A percentile compares a stretch with the other conserved stretches of the same genome.
Conservation (phyloP, 805 yeast genomes). For the Candida maesae region DNA sequence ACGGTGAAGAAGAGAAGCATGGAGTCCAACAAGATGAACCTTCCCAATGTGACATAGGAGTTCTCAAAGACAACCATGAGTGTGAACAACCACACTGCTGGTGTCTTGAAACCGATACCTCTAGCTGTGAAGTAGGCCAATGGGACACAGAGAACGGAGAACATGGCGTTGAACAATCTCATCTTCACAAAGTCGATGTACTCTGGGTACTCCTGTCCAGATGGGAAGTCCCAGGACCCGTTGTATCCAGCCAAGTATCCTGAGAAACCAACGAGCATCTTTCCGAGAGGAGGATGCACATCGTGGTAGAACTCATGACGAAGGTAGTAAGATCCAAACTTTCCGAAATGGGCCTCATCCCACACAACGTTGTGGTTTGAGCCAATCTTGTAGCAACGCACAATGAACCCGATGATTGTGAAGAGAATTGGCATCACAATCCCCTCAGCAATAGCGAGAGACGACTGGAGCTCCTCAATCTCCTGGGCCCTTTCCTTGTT, state of each 20-base stretch:
- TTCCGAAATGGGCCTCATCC: slow-evolving; percentile 98
- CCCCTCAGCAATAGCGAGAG: slow-evolving; percentile 21
- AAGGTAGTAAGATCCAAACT: slow-evolving; percentile 88
- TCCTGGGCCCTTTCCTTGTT: slow-evolving; percentile 19
- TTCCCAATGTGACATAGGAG: slow-evolving; percentile 79
- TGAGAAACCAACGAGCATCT: slow-evolving; percentile 83
- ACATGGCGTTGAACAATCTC: slow-evolving; percentile 84
- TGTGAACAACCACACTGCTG: slow-evolving; percentile 74
- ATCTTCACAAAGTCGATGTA: slow-evolving; percentile 75
- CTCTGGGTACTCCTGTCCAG: slow-evolving; percentile 74
- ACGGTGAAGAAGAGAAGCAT: slow-evolving; percentile 87
- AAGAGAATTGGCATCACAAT: slow-evolving; percentile 58
- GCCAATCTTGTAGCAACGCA: slow-evolving; percentile 74
- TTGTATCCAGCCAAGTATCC: slow-evolving; percentile 85
- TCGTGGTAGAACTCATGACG: slow-evolving; percentile 90
- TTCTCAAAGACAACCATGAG: slow-evolving; percentile 79
- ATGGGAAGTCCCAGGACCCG: slow-evolving; percentile 86
- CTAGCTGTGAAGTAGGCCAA: slow-evolving; percentile 79
- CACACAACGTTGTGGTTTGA: slow-evolving; percentile 77
- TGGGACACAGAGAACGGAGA: slow-evolving; percentile 83
- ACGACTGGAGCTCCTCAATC: slow-evolving; percentile 20
- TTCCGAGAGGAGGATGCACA: slow-evolving; percentile 97
- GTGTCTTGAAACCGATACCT: slow-evolving; percentile 66
- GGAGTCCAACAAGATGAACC: slow-evolving; percentile 88
- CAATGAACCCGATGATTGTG: slow-evolving; percentile 64